Evolutionary conservation across 495 filamentous ascomycete species (phyloP).

Genomic region (Beverwykella pulmonaria): DNA sequence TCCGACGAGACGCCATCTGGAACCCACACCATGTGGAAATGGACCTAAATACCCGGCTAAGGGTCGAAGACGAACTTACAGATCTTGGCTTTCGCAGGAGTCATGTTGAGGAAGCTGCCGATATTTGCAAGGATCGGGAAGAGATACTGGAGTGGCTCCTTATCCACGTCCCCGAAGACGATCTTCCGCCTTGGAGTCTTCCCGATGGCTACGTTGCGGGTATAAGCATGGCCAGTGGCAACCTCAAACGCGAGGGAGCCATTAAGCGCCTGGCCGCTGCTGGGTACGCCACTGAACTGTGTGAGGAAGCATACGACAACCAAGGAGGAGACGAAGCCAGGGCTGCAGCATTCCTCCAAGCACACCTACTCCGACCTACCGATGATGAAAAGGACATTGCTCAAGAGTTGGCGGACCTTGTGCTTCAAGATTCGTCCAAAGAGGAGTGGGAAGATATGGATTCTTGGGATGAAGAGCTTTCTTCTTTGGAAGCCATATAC

Average conservation of each 20-base stretch:
- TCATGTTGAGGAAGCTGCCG: constrained; percentile 85
- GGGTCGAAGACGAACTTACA: constrained; percentile 72
- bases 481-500: constrained; percentile 79
- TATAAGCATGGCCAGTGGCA: constrained; percentile 75
- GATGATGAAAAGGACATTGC: constrained; percentile 29
- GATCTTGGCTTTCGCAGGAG: constrained; percentile 79
- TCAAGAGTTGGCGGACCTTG: constrained; percentile 19
- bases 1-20: constrained; percentile 79
- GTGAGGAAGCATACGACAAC: constrained; percentile 69
- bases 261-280: constrained; percentile 79
- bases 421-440: neutral
- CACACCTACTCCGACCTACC: constrained; percentile 57
- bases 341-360: constrained; percentile 77
- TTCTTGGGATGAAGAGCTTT: constrained; percentile 84
- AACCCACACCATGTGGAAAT: constrained; percentile 75
- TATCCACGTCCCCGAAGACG: constrained; percentile 95
- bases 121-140: constrained; percentile 87
- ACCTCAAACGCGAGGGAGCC: constrained; percentile 74
- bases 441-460: constrained; percentile 44
- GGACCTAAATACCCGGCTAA: constrained; percentile 55
- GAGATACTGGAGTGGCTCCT: constrained; percentile 92
- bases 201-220: constrained; percentile 89
- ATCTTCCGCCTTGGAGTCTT: constrained; percentile 84
- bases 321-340: constrained; percentile 71
- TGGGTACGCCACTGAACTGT: constrained; percentile 84